Evolutionary conservation across 805 yeast genomes (phyloP).

Genomic region (Kodamaea jinghongensis): DNA sequence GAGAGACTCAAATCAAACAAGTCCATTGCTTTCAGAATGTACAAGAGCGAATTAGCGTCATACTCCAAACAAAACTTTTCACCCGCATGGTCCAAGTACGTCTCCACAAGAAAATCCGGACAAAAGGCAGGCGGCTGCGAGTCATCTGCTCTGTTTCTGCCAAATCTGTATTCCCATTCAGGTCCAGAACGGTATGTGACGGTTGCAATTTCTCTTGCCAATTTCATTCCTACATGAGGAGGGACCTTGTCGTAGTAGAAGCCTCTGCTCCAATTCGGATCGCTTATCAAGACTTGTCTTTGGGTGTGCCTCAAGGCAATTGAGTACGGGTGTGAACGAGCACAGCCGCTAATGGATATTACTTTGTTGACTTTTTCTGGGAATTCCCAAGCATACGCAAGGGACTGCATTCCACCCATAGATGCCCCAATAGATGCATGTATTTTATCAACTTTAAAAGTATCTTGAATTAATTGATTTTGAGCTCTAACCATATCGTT

Average conservation of each 20-base stretch:
- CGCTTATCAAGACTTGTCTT: constrained; percentile 90
- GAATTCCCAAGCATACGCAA: constrained; percentile 83
- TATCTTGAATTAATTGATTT: constrained; percentile 59
- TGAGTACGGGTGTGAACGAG: constrained; percentile 89
- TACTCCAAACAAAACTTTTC: constrained; percentile 89
- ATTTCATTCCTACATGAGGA: constrained; percentile 93
- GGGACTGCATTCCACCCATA: constrained; percentile 98
- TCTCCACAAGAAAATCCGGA: constrained; percentile 90
- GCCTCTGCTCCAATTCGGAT: constrained; percentile 93
- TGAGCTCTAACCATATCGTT: constrained; percentile 93
- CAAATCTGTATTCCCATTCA: constrained; percentile 93
- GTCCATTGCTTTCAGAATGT: constrained; percentile 93
- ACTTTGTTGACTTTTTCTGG: constrained; percentile 72
- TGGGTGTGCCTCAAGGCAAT: constrained; percentile 93
- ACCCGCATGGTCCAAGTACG: constrained; percentile 92
- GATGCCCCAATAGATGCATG: constrained; percentile 87
- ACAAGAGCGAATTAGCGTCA: constrained; percentile 85
- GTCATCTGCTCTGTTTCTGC: constrained; percentile 83
- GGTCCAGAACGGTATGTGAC: constrained; percentile 94
- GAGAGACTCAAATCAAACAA: constrained; percentile 70
- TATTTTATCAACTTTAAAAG: constrained; percentile 60
- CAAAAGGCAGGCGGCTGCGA: constrained; percentile 79
- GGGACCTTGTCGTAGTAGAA: constrained; percentile 76
- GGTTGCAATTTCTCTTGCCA: constrained; percentile 91
- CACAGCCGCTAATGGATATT: constrained; percentile 86